Evolutionary conservation across 345 rosid genomes (phyloP).

Genomic region (Populus euphratica): DNA sequence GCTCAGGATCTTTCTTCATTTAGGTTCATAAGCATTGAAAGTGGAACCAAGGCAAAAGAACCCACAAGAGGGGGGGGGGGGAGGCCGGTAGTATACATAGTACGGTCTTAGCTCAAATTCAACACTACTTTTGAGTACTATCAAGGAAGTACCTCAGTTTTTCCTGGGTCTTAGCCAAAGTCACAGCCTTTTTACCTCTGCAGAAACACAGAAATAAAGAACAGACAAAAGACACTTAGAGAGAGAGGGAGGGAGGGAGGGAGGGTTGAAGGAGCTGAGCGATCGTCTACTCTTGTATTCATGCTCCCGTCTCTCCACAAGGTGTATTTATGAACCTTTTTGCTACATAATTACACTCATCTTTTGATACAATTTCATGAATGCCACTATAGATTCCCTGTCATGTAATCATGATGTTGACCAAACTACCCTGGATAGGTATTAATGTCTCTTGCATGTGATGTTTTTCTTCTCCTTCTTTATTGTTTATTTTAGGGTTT

Average conservation of each 20-base stretch:
- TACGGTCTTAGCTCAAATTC: background rate
- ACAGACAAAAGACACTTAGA: background rate
- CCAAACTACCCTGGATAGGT: background rate
- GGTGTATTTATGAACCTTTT: background rate
- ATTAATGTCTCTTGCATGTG: too few relatives aligned
- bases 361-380: background rate
- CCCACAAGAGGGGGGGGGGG: background rate
- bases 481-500: background rate
- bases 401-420: background rate
- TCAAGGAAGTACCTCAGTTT: background rate
- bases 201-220: constrained; percentile 10
- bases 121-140: background rate
- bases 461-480: too few relatives aligned
- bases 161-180: background rate
- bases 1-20: constrained; percentile 1
- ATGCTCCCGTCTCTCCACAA: background rate
- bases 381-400: background rate
- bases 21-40: background rate
- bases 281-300: background rate
- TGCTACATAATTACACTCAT: background rate
- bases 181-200: background rate
- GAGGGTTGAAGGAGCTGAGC: background rate
- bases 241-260: background rate
- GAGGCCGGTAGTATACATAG: background rate
- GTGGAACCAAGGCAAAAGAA: background rate